These are phyloP conservation scores for Wickerhamiella azyma DNA, from an alignment of 805 yeast genomes.

Conservation along the genomic window DNA sequence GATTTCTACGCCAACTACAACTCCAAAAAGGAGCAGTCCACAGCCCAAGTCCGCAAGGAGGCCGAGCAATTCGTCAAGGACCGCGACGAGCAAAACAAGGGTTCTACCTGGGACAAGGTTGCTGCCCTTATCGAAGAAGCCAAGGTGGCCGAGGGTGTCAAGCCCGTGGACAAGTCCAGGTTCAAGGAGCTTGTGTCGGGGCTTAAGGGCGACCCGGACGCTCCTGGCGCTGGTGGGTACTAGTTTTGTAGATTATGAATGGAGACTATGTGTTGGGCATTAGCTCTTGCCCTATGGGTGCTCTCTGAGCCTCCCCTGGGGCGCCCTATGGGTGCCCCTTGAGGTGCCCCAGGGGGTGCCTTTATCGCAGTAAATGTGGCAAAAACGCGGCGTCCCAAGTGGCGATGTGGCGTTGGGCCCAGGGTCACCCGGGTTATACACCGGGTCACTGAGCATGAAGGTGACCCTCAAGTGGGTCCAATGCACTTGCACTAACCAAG, in stretches of 20 bases:
- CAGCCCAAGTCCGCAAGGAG: constrained; percentile 49
- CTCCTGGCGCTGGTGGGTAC: constrained; percentile 66
- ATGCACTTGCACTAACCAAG: too few relatives aligned
- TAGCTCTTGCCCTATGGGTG: too few relatives aligned
- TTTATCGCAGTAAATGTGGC: too few relatives aligned
- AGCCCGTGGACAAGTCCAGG: constrained; percentile 50
- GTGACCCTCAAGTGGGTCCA: too few relatives aligned
- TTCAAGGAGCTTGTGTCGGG: constrained; percentile 52
- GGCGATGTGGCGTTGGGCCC: too few relatives aligned
- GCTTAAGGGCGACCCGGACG: constrained; percentile 54
- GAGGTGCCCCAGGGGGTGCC: too few relatives aligned
- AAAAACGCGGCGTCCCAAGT: too few relatives aligned
- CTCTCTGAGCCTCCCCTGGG: too few relatives aligned
- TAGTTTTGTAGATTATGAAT: constrained; percentile 17
- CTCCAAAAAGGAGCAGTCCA: constrained; percentile 58
- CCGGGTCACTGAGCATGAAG: too few relatives aligned
- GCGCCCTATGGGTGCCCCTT: too few relatives aligned
- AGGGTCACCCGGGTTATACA: too few relatives aligned
- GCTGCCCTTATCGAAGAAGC: constrained; percentile 37
- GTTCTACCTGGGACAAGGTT: constrained; percentile 49
- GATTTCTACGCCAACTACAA: constrained; percentile 88
- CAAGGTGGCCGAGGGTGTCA: constrained; percentile 27
- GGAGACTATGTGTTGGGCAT: too few relatives aligned
- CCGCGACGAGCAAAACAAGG: constrained; percentile 43
- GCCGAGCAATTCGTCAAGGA: constrained; percentile 58